These are phyloP conservation scores for Metschnikowia similis DNA, from an alignment of 805 yeast genomes.

Conservation along the genomic window DNA sequence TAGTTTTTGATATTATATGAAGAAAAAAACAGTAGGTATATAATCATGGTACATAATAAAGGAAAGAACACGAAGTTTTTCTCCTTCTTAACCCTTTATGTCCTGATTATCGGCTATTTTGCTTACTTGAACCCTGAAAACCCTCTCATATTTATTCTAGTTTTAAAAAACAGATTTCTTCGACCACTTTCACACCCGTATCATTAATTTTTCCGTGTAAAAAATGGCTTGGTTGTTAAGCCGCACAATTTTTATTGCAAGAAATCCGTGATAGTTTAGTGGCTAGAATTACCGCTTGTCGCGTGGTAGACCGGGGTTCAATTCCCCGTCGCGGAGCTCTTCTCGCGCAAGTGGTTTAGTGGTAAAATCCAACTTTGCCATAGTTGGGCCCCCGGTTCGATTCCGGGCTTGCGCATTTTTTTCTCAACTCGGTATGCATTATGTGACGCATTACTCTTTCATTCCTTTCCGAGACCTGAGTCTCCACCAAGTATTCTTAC, in stretches of 20 bases:
- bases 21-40: too few species aligned
- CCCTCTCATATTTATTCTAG: too few species aligned
- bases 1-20: too few species aligned
- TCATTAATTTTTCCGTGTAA: too few species aligned
- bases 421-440: not conserved
- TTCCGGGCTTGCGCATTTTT: conserved; percentile 21
- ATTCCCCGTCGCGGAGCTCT: conserved; percentile 22
- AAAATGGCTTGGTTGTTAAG: not conserved
- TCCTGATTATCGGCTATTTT: too few species aligned
- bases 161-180: too few species aligned
- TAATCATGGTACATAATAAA: too few species aligned
- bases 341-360: conserved; percentile 20
- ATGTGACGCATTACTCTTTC: not conserved
- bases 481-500: not conserved
- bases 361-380: conserved; percentile 21
- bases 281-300: conserved; percentile 23
- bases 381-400: conserved; percentile 22
- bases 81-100: too few species aligned
- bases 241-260: not conserved
- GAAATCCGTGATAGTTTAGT: conserved; percentile 21
- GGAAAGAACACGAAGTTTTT: too few species aligned
- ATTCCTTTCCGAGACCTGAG: not conserved
- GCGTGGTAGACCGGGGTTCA: conserved; percentile 23
- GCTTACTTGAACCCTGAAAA: too few species aligned
- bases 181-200: too few species aligned